Conservation (phyloP, 352 stramenopile species). For the Phytophthora kernoviae region DNA sequence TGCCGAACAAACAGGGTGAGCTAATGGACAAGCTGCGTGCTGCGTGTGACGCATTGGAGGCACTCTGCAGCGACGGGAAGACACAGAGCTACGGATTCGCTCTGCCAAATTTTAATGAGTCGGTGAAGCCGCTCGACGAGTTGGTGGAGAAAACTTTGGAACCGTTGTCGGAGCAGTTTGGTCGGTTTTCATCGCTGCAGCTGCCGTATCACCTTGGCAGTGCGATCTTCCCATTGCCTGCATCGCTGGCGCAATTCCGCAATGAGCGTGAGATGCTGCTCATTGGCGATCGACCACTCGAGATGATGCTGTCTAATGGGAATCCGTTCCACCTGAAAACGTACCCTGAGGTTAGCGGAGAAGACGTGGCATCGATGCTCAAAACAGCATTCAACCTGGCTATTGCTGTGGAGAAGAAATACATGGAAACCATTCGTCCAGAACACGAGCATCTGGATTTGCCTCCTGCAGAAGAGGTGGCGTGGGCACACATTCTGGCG, state of each 20-base stretch:
- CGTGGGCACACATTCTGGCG: slow-evolving; percentile 81
- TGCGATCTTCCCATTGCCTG: slow-evolving; percentile 38
- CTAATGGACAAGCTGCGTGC: slow-evolving; percentile 39
- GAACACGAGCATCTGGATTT: slow-evolving; percentile 44
- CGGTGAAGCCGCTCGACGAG: slow-evolving; percentile 32
- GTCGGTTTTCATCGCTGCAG: slow-evolving; percentile 69
- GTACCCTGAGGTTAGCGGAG: slow-evolving; percentile 43
- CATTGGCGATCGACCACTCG: slow-evolving; percentile 68
- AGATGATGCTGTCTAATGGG: slow-evolving; percentile 61
- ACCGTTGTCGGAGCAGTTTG: slow-evolving; percentile 45
- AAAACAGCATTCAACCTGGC: slow-evolving; percentile 86
- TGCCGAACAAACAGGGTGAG: slow-evolving; percentile 16
- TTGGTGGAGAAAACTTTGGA: slow-evolving; percentile 53
- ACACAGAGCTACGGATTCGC: slow-evolving; percentile 75
- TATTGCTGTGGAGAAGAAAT: slow-evolving; percentile 85
- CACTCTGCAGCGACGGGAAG: slow-evolving; percentile 43
- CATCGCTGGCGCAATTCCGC: slow-evolving; percentile 45
- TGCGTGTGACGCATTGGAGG: slow-evolving; percentile 46
- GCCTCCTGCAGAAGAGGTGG: slow-evolving; percentile 62
- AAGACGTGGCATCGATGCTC: slow-evolving; percentile 72
- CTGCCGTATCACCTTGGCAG: slow-evolving; percentile 51
- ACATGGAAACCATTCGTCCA: slow-evolving; percentile 64
- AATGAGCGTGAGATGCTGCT: slow-evolving; percentile 53
- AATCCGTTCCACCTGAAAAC: slow-evolving; percentile 69
- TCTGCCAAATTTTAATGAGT: slow-evolving; percentile 32